Percentiles rank a stretch among this genome's conserved stretches.
phyloP scores from a whole-genome alignment of 805 yeast species.

The Lipomyces sp. region DNA sequence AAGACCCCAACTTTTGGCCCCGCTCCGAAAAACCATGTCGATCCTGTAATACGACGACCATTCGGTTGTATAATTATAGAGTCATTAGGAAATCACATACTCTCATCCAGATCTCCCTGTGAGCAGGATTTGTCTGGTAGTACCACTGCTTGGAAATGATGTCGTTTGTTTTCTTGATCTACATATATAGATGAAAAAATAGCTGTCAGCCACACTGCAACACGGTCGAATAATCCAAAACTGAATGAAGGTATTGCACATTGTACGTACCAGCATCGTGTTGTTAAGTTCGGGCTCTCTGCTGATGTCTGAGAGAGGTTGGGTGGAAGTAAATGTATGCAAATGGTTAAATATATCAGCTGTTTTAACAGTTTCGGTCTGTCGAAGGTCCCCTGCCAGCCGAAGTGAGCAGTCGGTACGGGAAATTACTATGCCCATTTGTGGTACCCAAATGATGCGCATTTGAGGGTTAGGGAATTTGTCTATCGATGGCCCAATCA shows the following conservation, averaged over 20 bases:
- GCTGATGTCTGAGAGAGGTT: background rate
- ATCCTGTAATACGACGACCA: background rate
- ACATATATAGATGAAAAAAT: background rate
- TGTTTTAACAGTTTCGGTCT: too few relatives aligned
- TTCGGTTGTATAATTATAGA: background rate
- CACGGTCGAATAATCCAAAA: background rate
- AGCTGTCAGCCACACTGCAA: background rate
- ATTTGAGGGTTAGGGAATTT: background rate
- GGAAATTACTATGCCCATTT: background rate
- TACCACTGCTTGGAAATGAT: slow-evolving; percentile 33
- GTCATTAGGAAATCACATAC: slow-evolving; percentile 16
- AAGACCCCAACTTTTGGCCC: too few relatives aligned
- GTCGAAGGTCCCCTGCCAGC: background rate
- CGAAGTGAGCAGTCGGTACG: background rate
- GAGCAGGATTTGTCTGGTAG: slow-evolving; percentile 31
- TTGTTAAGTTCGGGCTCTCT: background rate
- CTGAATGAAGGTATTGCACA: background rate
- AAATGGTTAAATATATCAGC: too few relatives aligned
- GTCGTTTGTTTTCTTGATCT: slow-evolving; percentile 16
- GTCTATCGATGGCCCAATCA: background rate
- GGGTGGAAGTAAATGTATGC: background rate
- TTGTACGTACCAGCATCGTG: background rate
- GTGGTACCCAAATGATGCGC: background rate
- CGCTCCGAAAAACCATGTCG: background rate
- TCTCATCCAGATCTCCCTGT: slow-evolving; percentile 34